Conservation (phyloP, 2,329 filamentous ascomycete genomes). For the Cordyceps pruinosa region DNA sequence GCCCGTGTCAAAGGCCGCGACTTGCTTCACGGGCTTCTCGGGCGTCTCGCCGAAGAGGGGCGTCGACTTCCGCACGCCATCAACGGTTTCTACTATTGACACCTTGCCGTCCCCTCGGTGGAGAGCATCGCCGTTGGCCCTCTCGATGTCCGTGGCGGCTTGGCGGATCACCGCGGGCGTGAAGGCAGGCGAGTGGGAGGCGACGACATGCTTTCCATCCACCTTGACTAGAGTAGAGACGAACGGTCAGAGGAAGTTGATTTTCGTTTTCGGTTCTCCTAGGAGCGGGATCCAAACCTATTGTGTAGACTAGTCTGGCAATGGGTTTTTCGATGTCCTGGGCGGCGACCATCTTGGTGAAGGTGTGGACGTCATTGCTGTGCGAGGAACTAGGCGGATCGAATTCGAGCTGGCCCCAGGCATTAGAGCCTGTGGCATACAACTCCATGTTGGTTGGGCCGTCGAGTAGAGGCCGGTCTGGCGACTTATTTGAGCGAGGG, state of each 20-base stretch:
- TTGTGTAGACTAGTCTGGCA: constrained; percentile 37
- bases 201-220: constrained; percentile 17
- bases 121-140: not conserved
- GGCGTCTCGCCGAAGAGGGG: too few relatives aligned
- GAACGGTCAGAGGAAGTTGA: not conserved
- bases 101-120: not conserved
- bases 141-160: not conserved
- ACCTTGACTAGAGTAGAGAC: constrained; percentile 16
- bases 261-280: not conserved
- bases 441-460: constrained; percentile 38
- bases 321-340: constrained; percentile 28
- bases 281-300: constrained; percentile 32
- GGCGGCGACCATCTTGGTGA: constrained; percentile 35
- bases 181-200: constrained; percentile 16
- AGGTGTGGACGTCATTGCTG: constrained; percentile 39
- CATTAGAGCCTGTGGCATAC: constrained; percentile 51
- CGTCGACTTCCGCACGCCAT: too few relatives aligned
- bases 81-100: too few relatives aligned
- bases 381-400: constrained; percentile 6
- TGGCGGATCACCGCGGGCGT: not conserved
- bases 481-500: too few relatives aligned
- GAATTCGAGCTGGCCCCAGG: constrained; percentile 49
- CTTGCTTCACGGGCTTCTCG: constrained; percentile 26
- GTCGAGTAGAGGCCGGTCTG: too few relatives aligned
- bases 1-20: constrained; percentile 42